phyloP scores from a whole-genome alignment of 2,329 filamentous ascomycete genomes.

The Orbilia oligospora region DNA sequence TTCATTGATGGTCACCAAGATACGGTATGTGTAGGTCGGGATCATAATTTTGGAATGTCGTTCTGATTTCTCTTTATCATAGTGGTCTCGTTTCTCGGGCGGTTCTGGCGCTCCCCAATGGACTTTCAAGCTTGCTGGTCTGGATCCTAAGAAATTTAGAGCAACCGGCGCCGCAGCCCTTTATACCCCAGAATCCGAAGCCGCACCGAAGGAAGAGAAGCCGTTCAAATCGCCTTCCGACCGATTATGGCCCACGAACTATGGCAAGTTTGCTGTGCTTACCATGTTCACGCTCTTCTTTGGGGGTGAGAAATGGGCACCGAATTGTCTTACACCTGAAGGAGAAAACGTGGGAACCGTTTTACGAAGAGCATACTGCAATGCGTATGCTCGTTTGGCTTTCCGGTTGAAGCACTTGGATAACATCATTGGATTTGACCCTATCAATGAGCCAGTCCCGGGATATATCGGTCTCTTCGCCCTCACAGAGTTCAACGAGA shows the following conservation, averaged over 20 bases:
- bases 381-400: slow-evolving; percentile 84
- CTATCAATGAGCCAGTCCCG: slow-evolving; percentile 69
- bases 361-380: slow-evolving; percentile 86
- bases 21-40: slow-evolving; percentile 63
- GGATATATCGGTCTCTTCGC: slow-evolving; percentile 68
- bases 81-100: slow-evolving; percentile 68
- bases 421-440: slow-evolving; percentile 67
- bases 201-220: slow-evolving; percentile 54
- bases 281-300: slow-evolving; percentile 97
- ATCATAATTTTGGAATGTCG: neutral
- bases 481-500: slow-evolving; percentile 68
- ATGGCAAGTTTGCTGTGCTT: slow-evolving; percentile 85
- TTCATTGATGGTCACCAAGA: slow-evolving; percentile 69
- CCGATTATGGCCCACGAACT: slow-evolving; percentile 92
- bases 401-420: slow-evolving; percentile 69
- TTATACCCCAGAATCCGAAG: slow-evolving; percentile 54
- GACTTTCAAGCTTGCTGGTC: slow-evolving; percentile 68
- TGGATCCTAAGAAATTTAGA: slow-evolving; percentile 65
- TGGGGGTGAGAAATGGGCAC: slow-evolving; percentile 89
- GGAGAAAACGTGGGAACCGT: slow-evolving; percentile 97
- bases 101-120: slow-evolving; percentile 68
- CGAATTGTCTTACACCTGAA: slow-evolving; percentile 75
- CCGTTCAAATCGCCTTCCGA: slow-evolving; percentile 62
- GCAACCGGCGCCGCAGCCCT: slow-evolving; percentile 61
- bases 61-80: neutral